Evolutionary conservation across 371 early-diverging fungal species (phyloP).

Genomic region (Mucor velutinosus): DNA sequence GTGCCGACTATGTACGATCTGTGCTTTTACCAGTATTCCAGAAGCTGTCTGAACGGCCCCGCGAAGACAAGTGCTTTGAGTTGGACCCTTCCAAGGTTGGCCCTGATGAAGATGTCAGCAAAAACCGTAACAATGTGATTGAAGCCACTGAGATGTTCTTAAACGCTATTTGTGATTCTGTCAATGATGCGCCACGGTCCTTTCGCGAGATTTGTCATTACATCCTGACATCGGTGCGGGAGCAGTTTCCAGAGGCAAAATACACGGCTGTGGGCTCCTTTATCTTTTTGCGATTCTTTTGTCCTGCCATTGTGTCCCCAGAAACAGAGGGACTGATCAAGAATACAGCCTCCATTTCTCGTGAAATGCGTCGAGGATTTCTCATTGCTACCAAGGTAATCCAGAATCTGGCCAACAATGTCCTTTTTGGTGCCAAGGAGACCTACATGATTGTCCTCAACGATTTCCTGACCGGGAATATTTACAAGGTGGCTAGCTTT

Average conservation of each 20-base stretch:
- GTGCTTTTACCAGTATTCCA: slow-evolving; percentile 76
- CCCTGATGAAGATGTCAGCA: slow-evolving; percentile 56
- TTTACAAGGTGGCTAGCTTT: slow-evolving; percentile 60
- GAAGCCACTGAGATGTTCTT: slow-evolving; percentile 74
- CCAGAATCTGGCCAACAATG: slow-evolving; percentile 92
- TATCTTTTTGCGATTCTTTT: slow-evolving; percentile 92
- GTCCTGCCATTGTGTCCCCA: slow-evolving; percentile 93
- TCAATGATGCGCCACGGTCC: slow-evolving; percentile 64
- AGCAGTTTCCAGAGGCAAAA: slow-evolving; percentile 81
- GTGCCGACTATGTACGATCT: slow-evolving; percentile 75
- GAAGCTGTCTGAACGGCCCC: slow-evolving; percentile 46
- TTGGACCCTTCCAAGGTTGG: slow-evolving; percentile 78
- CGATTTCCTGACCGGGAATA: slow-evolving; percentile 74
- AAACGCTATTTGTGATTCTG: slow-evolving; percentile 76
- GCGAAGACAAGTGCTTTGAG: slow-evolving; percentile 61
- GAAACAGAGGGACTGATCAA: slow-evolving; percentile 55
- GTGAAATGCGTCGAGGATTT: slow-evolving; percentile 73
- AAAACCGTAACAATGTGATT: slow-evolving; percentile 77
- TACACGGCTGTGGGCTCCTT: slow-evolving; percentile 91
- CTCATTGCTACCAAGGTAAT: slow-evolving; percentile 92
- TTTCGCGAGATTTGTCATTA: slow-evolving; percentile 79
- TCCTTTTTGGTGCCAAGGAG: slow-evolving; percentile 91
- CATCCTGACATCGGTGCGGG: slow-evolving; percentile 70
- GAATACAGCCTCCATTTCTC: slow-evolving; percentile 22
- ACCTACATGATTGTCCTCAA: slow-evolving; percentile 86